Base-by-base conservation (phyloP, 352 stramenopile genomes). In the Globisporangium nunn region DNA sequence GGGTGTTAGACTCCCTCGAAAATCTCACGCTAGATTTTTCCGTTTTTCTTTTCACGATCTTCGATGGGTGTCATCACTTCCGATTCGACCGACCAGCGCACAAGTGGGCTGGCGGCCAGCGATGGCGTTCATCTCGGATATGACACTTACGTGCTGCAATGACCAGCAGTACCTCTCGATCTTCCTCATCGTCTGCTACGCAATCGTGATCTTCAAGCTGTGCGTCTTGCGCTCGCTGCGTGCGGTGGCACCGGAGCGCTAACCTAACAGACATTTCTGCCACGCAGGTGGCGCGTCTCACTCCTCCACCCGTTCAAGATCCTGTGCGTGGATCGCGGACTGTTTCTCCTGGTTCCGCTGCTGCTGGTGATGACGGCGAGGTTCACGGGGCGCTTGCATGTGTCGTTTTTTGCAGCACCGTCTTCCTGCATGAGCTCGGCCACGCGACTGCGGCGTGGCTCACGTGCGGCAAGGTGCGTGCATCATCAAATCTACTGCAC, bases 271-370 rank as follows among this genome's bases (percentile, higher is more conserved):
- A 30, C 29, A 10, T 29, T 33, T 23, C 23, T 23, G 23, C 23
- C 12, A n/a, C 85, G 39, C 66, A 91, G 80, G 67, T 96, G 86
- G 86, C 81, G 85, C 62, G 72, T 92, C 23, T 80, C 77, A 39
- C 78, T 96, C 35, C 71, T 96, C 4, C 84, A 93, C 55, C 86
- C 86, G 33, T 94, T 96, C 61, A 96, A 96, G 56, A 93, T 93
- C 54, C 67, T 94, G 82, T 94, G 77, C 59, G 80, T 76, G 1
- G 7, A 28, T 46, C 52, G 23, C 23, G 23, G 23, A 23, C 23
- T 23, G 23, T 23, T 23, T 23, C 23, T 23, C 23, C 23, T 23
- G 23, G 23, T 23, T 23, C 23, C 23, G 4, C n/a, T 58, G 37
- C 14, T 6, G 28, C 28, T 31, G 35, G 43, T 52, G 6, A 54